Percentiles rank a stretch among this genome's conserved stretches.
phyloP scores from a whole-genome alignment of 352 stramenopile genomes.

The Globisporangium solare region DNA sequence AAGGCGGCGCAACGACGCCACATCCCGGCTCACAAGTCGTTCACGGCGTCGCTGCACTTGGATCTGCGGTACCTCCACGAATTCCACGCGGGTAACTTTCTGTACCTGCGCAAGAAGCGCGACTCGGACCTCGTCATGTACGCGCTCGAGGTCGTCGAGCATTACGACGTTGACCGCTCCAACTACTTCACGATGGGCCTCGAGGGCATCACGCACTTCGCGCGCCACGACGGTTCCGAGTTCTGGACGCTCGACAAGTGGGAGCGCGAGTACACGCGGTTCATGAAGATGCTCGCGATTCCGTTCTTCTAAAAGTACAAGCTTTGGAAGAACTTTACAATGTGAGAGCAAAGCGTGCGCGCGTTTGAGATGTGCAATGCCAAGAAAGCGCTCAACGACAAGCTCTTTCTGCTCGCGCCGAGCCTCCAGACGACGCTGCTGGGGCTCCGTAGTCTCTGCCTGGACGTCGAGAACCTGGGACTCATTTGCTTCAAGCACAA shows the following conservation, averaged over 20 bases:
- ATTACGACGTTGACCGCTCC: conserved; percentile 73
- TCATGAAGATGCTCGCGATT: conserved; percentile 88
- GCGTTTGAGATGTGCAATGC: conserved; percentile 84
- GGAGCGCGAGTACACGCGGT: conserved; percentile 91
- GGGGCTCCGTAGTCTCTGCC: conserved; percentile 63
- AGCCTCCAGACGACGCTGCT: conserved; percentile 82
- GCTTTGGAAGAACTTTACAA: conserved; percentile 92
- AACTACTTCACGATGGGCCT: conserved; percentile 93
- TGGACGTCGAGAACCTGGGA: conserved; percentile 59
- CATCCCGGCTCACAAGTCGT: conserved; percentile 32
- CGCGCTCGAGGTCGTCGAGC: conserved; percentile 75
- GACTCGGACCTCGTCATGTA: conserved; percentile 79
- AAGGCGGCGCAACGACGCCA: conserved; percentile 25
- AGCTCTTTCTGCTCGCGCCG: conserved; percentile 87
- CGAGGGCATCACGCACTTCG: conserved; percentile 91
- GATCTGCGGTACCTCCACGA: conserved; percentile 68
- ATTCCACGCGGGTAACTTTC: conserved; percentile 78
- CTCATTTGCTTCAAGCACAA: conserved; percentile 63
- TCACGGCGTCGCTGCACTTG: conserved; percentile 73
- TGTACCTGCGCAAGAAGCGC: conserved; percentile 68
- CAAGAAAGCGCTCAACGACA: conserved; percentile 72
- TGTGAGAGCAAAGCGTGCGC: conserved; percentile 90
- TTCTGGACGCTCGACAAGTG: conserved; percentile 92
- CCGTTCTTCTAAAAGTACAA: conserved; percentile 92
- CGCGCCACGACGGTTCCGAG: conserved; percentile 62